Conservation (phyloP, 2,329 filamentous ascomycete genomes). For the Cercospora citrullina region DNA sequence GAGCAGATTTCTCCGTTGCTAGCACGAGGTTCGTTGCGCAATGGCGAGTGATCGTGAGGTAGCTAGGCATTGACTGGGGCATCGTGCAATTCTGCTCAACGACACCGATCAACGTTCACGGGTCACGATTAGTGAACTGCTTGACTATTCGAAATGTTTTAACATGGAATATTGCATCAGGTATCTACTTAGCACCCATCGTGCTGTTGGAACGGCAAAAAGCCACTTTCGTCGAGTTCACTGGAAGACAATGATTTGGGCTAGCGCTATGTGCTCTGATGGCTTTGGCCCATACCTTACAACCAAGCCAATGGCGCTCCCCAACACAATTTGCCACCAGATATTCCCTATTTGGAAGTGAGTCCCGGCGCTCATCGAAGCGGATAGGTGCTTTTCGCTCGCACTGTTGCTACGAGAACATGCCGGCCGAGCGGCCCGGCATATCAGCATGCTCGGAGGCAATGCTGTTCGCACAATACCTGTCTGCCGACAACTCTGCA, state of each 20-base stretch:
- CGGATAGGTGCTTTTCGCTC: background rate
- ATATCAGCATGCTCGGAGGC: background rate
- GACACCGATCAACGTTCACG: background rate
- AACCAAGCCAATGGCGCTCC: background rate
- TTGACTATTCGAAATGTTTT: background rate
- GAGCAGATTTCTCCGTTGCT: background rate
- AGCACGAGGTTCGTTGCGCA: background rate
- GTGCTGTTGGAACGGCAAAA: background rate
- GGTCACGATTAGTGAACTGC: background rate
- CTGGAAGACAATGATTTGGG: background rate
- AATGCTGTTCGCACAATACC: background rate
- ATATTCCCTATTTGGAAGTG: background rate
- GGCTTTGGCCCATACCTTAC: background rate
- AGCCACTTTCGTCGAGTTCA: too few relatives aligned
- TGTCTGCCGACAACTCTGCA: background rate
- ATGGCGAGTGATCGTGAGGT: background rate
- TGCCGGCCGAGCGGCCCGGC: background rate
- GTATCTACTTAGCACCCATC: background rate
- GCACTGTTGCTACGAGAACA: background rate
- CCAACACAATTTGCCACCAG: background rate
- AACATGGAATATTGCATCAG: background rate
- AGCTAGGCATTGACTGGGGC: background rate
- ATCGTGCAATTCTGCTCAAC: background rate
- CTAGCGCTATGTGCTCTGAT: background rate
- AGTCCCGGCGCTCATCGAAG: background rate